Base-by-base conservation (phyloP, 225 moss, liverwort and hornwort species). In the Marchantia paleacea region DNA sequence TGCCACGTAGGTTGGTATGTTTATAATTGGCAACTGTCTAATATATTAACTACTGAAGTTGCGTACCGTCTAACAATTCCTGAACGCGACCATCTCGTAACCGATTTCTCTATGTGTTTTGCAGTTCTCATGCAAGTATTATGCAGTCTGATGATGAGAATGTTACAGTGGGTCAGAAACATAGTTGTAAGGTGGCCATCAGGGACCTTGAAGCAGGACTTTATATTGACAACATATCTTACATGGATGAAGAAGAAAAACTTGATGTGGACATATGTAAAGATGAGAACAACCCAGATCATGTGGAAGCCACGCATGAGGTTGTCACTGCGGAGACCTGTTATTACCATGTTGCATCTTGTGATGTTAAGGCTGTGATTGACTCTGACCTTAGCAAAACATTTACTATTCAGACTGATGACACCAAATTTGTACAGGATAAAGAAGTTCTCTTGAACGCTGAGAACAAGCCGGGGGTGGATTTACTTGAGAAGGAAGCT, bases 71-170 rank as follows among this genome's bases (percentile, higher is more conserved):
- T 20, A 12, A 70, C 66, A 66, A 4, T 28, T 47, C 47, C 47
- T 47, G 12, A 47, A 47, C 7, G 30, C 72, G 52, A 25, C 50
- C 50, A 53, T 24, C 22, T 73, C 52, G 73, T 76, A 57, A 76
- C 76, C 50, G 20, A 58, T 76, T 48, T 77, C 77, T 77, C 60
- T 50, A 77, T 62, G 60, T 85, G 79, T 85, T 86, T 81, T 90
- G 88, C 90, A 90, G 90, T 83, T 86, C 83, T 75, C 71, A 82
- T 88, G 84, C 86, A 80, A 86, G 63, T 86, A 75, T 75, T 25
- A 55, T 76, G 82, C 85, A 52, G 65, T 25, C 22, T 80, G 57
- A 72, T 85, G 77, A 77, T 77, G 77, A 76, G 73, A 78, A 78
- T 64, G 75, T 60, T 69, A 80, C 79, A 85, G 81, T 86, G 64